phyloP scores from a whole-genome alignment of 2,329 filamentous ascomycete species.

The Epichloe elymi region DNA sequence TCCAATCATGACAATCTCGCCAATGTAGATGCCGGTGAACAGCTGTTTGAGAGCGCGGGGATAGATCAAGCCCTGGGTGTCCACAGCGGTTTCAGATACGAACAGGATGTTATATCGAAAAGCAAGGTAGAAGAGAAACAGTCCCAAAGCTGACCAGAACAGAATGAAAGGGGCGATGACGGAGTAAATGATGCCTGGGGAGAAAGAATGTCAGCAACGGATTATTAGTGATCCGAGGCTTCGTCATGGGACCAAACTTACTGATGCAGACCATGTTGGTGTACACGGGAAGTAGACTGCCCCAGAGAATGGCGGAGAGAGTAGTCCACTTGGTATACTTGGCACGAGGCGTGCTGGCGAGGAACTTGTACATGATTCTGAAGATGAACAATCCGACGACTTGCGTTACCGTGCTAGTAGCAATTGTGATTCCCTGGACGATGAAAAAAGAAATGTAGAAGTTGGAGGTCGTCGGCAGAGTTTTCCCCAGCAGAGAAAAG shows the following conservation, averaged over 20 bases:
- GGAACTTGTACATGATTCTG: constrained; percentile 51
- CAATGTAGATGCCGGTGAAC: constrained; percentile 67
- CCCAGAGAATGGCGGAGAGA: constrained; percentile 60
- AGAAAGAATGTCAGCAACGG: not conserved
- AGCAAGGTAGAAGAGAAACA: constrained; percentile 68
- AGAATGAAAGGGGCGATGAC: constrained; percentile 75
- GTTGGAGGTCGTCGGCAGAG: constrained; percentile 74
- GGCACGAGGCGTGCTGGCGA: constrained; percentile 66
- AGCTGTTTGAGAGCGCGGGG: constrained; percentile 80
- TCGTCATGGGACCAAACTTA: constrained; percentile 15
- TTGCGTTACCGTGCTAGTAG: constrained; percentile 60
- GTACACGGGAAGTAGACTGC: constrained; percentile 61
- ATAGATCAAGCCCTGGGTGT: constrained; percentile 82
- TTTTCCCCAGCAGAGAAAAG: constrained; percentile 52
- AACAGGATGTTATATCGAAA: constrained; percentile 83
- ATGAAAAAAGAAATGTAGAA: constrained; percentile 90
- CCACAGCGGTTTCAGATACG: constrained; percentile 63
- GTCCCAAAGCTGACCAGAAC: constrained; percentile 64
- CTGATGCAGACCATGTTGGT: constrained; percentile 63
- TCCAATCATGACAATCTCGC: constrained; percentile 67
- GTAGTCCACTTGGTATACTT: constrained; percentile 62
- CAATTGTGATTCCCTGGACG: constrained; percentile 67
- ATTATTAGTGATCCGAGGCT: constrained; percentile 9
- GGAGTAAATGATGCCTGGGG: constrained; percentile 56
- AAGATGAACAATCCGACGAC: constrained; percentile 53